phyloP scores from a whole-genome alignment of 1,284 basidiomycete genomes.

The Leccinum fallax region DNA sequence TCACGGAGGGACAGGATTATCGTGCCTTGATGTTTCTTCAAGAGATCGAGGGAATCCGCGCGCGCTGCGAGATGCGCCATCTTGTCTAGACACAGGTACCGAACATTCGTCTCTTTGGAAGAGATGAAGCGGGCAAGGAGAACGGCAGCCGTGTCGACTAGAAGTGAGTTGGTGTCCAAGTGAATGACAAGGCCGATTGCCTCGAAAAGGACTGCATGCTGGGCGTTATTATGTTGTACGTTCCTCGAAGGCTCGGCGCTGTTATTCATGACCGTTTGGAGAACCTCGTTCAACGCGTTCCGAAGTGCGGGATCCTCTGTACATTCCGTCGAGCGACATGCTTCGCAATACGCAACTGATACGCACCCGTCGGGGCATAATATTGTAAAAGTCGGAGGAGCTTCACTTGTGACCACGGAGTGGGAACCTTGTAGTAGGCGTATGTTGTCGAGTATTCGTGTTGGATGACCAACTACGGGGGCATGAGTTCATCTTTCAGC shows the following conservation, averaged over 20 bases:
- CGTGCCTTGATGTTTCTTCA: constrained; percentile 95
- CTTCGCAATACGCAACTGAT: not conserved
- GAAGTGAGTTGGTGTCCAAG: constrained; percentile 87
- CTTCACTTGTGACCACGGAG: constrained; percentile 98
- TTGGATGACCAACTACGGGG: constrained; percentile 80
- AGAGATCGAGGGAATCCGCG: constrained; percentile 85
- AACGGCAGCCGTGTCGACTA: constrained; percentile 90
- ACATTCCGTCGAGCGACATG: constrained; percentile 8
- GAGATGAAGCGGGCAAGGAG: constrained; percentile 95
- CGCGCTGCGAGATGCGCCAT: constrained; percentile 98
- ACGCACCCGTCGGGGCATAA: constrained; percentile 88
- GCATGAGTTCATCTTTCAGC: constrained; percentile 20
- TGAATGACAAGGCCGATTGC: constrained; percentile 98
- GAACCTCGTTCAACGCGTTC: constrained; percentile 78
- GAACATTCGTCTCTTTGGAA: constrained; percentile 97
- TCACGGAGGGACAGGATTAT: constrained; percentile 95
- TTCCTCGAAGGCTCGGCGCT: constrained; percentile 92
- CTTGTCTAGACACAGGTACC: constrained; percentile 96
- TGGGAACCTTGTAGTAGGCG: constrained; percentile 96
- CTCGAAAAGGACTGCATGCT: constrained; percentile 98
- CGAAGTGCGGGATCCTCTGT: constrained; percentile 84
- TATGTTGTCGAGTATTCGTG: constrained; percentile 89
- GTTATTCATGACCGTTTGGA: constrained; percentile 91
- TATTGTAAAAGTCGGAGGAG: constrained; percentile 92
- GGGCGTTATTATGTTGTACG: constrained; percentile 98